phyloP scores from a whole-genome alignment of 106 monocot genomes.

The Allium fistulosum region DNA sequence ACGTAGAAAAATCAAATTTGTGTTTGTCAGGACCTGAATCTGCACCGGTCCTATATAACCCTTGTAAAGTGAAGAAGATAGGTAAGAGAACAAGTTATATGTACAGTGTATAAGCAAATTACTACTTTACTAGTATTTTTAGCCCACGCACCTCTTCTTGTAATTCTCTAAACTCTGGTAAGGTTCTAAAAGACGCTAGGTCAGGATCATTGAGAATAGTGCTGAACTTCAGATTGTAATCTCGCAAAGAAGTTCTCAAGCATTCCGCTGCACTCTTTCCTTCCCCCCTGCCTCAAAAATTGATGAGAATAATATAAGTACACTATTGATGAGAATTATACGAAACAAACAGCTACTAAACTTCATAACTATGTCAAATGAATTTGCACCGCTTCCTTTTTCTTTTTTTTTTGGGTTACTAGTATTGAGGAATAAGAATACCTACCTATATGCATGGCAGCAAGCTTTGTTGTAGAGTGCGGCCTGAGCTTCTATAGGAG shows the following conservation, averaged over 20 bases:
- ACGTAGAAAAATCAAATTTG: too few relatives aligned
- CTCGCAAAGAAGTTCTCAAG: conserved; percentile 70
- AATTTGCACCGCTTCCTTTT: too few relatives aligned
- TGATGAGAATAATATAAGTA: not conserved
- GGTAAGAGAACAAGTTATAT: too few relatives aligned
- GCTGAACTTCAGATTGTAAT: conserved; percentile 89
- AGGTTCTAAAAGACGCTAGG: conserved; percentile 86
- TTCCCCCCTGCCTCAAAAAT: conserved; percentile 70
- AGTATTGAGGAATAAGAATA: not conserved
- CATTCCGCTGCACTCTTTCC: conserved; percentile 76
- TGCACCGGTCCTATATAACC: too few relatives aligned
- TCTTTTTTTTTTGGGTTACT: not conserved
- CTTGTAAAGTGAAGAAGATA: too few relatives aligned
- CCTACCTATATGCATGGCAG: conserved; percentile 88
- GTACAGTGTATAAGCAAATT: too few relatives aligned
- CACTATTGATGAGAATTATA: not conserved
- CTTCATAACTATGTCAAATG: too few relatives aligned
- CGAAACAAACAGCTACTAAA: not conserved
- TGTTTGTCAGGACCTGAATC: too few relatives aligned
- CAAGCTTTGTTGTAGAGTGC: conserved; percentile 94
- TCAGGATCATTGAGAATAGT: conserved; percentile 96
- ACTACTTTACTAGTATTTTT: too few relatives aligned
- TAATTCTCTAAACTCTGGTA: conserved; percentile 84
- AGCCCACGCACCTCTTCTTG: conserved; percentile 74
- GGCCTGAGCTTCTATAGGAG: conserved; percentile 83